A percentile compares a stretch with the other conserved stretches of the same genome.
phyloP scores from a whole-genome alignment of 169 alveolate genomes.

The Plasmodium adleri region DNA sequence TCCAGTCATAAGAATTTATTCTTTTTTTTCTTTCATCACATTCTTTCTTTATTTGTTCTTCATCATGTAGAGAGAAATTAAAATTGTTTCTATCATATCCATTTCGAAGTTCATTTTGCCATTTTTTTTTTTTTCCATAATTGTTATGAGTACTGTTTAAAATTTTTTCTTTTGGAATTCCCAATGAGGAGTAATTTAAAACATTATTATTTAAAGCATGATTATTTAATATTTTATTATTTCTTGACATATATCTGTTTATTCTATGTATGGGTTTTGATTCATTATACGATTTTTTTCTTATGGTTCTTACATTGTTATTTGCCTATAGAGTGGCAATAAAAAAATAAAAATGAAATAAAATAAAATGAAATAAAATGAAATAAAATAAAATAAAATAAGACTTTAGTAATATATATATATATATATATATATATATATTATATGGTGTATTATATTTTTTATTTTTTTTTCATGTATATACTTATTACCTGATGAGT shows the following conservation, averaged over 20 bases:
- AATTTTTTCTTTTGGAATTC: too few relatives aligned
- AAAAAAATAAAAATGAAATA: background rate
- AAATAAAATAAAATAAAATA: too few relatives aligned
- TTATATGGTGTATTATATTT: slow-evolving; percentile 6
- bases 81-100: slow-evolving; percentile 43
- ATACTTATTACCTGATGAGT: too few relatives aligned
- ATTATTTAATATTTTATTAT: too few relatives aligned
- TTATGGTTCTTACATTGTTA: background rate
- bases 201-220: too few relatives aligned
- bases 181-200: too few relatives aligned
- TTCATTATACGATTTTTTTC: too few relatives aligned
- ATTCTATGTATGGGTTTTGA: slow-evolving; percentile 28
- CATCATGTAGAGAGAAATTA: slow-evolving; percentile 30
- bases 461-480: too few relatives aligned
- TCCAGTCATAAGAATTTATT: slow-evolving; percentile 4
- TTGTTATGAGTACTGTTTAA: background rate
- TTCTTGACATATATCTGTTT: slow-evolving; percentile 20
- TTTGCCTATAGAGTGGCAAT: background rate
- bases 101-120: slow-evolving; percentile 45
- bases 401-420: background rate
- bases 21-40: background rate
- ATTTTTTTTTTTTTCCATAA: background rate
- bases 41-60: slow-evolving; percentile 2
- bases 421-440: slow-evolving; percentile 7
- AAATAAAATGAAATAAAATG: background rate